phyloP scores from a whole-genome alignment of 192 early-diverging fungal genomes.

The Chytriomyces sp. region DNA sequence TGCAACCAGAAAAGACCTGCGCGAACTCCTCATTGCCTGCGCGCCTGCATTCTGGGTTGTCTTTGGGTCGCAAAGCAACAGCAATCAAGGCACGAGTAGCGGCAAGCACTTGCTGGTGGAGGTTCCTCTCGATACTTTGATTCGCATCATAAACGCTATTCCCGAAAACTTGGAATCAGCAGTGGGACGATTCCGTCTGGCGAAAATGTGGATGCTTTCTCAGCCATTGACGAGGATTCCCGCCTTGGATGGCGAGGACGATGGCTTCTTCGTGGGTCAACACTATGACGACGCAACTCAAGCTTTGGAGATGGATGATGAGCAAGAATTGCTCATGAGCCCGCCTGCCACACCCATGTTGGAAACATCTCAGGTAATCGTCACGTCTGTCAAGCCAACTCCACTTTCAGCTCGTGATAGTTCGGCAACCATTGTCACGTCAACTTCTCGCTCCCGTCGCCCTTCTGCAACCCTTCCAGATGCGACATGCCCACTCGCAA shows the following conservation, averaged over 20 bases:
- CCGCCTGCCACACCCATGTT: not conserved
- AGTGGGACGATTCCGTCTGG: constrained; percentile 23
- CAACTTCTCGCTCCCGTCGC: no score
- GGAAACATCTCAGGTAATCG: no score
- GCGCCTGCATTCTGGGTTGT: constrained; percentile 23
- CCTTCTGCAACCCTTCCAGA: no score
- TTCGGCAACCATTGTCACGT: no score
- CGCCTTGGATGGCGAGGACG: not conserved
- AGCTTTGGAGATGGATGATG: not conserved
- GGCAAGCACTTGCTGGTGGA: constrained; percentile 4
- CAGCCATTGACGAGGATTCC: not conserved
- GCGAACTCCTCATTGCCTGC: constrained; percentile 18
- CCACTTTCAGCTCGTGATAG: not conserved
- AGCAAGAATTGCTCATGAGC: not conserved
- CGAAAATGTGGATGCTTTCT: constrained; percentile 10
- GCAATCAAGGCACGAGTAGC: not conserved
- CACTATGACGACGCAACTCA: not conserved
- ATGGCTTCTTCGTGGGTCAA: not conserved
- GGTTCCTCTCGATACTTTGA: constrained; percentile 4
- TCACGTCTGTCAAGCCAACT: no score
- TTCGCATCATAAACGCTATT: constrained; percentile 28
- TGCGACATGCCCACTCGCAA: no score
- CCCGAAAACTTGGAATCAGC: constrained; percentile 24
- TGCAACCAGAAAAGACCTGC: not conserved
- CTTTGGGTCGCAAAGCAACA: constrained; percentile 7